Conservation (phyloP, 1,284 basidiomycete species). For the Cryptococcus deneoformans region DNA sequence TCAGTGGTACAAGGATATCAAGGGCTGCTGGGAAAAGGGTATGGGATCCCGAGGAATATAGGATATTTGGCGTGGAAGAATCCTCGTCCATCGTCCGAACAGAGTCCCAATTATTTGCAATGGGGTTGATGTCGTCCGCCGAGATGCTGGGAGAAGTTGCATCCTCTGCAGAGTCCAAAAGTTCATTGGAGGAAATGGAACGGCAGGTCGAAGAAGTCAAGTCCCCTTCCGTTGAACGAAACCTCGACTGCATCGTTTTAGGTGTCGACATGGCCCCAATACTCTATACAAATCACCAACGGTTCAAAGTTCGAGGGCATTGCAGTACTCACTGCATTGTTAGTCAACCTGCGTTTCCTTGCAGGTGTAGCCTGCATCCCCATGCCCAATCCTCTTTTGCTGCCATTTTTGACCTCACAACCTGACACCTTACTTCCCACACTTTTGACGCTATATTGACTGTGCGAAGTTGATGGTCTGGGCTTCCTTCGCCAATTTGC, state of each 20-base stretch:
- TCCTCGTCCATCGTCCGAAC: background rate
- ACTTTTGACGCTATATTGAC: background rate
- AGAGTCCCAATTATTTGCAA: background rate
- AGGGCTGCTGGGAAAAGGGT: conserved; percentile 1
- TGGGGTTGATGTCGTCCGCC: background rate
- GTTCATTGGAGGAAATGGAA: background rate
- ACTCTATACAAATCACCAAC: conserved; percentile 5
- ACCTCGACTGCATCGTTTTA: background rate
- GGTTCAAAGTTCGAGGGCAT: background rate
- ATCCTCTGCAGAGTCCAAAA: conserved; percentile 3
- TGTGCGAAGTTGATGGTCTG: background rate
- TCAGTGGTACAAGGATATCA: conserved; percentile 16
- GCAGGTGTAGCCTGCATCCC: conserved; percentile 27
- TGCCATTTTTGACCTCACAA: background rate
- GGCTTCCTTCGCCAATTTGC: conserved; percentile 14
- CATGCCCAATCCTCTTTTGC: conserved; percentile 16
- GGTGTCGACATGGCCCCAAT: conserved; percentile 17
- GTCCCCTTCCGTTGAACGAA: background rate
- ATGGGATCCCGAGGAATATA: background rate
- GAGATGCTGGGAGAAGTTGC: conserved; percentile 13
- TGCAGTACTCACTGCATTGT: conserved; percentile 3
- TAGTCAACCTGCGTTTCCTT: conserved; percentile 4
- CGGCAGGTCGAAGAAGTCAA: background rate
- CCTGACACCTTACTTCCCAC: background rate
- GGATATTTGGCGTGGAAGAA: background rate